These are phyloP conservation scores for Phialemonium atrogriseum DNA, from an alignment of 2,329 filamentous ascomycete genomes.

Conservation along the genomic window DNA sequence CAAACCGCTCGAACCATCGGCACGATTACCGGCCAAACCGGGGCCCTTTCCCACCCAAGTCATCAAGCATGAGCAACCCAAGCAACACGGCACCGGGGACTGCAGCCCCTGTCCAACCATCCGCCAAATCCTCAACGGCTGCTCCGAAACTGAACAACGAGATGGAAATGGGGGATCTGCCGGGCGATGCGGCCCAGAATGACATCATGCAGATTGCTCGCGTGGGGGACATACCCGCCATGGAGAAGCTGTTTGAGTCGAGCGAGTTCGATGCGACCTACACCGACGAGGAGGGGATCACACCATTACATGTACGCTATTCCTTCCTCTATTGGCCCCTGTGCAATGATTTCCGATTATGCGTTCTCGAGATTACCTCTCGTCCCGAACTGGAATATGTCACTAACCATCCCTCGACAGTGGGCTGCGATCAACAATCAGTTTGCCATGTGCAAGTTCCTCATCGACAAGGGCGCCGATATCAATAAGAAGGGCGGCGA, in stretches of 20 bases:
- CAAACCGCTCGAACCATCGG: too few relatives aligned
- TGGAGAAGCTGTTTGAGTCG: conserved; percentile 83
- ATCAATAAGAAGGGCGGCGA: conserved; percentile 95
- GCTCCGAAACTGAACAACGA: conserved; percentile 43
- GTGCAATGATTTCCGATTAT: background rate
- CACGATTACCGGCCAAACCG: too few relatives aligned
- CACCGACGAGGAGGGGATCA: conserved; percentile 87
- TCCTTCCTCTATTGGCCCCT: conserved; percentile 12
- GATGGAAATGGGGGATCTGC: conserved; percentile 45
- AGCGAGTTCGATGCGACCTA: conserved; percentile 77
- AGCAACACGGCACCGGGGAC: conserved; percentile 27
- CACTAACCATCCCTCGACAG: conserved; percentile 34
- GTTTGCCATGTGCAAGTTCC: conserved; percentile 92
- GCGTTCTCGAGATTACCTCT: too few relatives aligned
- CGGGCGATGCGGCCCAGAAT: conserved; percentile 43
- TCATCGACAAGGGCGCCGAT: conserved; percentile 76
- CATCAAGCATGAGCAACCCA: too few relatives aligned
- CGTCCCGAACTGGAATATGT: background rate
- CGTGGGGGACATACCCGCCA: conserved; percentile 74
- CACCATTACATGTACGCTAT: conserved; percentile 73
- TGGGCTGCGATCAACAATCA: conserved; percentile 99
- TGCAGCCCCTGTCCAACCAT: conserved; percentile 43
- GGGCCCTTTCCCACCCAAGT: too few relatives aligned
- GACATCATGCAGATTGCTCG: conserved; percentile 96
- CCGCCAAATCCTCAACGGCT: conserved; percentile 36